Evolutionary conservation across 176 grass and related monocot genomes (phyloP).

Genomic region (Bromus sterilis): DNA sequence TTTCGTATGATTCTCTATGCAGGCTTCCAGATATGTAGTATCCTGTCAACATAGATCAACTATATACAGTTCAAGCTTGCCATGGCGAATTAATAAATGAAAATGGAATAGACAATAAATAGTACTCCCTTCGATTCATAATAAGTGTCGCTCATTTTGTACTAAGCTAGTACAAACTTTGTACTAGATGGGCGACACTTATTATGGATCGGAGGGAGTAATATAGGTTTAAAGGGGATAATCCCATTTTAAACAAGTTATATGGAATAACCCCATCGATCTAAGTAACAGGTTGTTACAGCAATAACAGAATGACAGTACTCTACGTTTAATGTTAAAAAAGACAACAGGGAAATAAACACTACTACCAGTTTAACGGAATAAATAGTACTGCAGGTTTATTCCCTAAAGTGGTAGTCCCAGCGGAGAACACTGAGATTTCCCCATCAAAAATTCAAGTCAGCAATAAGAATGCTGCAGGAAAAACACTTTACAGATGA

Average conservation of each 20-base stretch:
- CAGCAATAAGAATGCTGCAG: background rate
- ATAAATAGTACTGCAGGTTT: too few relatives aligned
- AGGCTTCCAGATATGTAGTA: conserved; percentile 89
- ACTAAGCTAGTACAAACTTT: too few relatives aligned
- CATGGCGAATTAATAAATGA: conserved; percentile 17
- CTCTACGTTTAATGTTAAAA: background rate
- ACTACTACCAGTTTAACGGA: background rate
- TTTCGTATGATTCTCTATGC: conserved; percentile 99
- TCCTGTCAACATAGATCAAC: conserved; percentile 53
- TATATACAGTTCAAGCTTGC: conserved; percentile 30
- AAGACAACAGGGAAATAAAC: background rate
- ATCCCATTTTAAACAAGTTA: background rate
- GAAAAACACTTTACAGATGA: conserved; percentile 7
- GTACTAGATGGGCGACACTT: too few relatives aligned
- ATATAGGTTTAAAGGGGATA: background rate
- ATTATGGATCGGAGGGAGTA: too few relatives aligned
- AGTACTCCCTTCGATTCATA: too few relatives aligned
- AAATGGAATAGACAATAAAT: conserved; percentile 5
- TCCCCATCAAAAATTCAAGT: background rate
- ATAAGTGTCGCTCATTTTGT: too few relatives aligned
- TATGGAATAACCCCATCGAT: background rate
- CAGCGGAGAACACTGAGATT: background rate
- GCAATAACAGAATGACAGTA: background rate
- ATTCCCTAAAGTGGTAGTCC: background rate
- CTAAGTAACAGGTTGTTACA: conserved; percentile 11